Conservation (phyloP, 495 filamentous ascomycete genomes). For the Penicillium pancosmium region DNA sequence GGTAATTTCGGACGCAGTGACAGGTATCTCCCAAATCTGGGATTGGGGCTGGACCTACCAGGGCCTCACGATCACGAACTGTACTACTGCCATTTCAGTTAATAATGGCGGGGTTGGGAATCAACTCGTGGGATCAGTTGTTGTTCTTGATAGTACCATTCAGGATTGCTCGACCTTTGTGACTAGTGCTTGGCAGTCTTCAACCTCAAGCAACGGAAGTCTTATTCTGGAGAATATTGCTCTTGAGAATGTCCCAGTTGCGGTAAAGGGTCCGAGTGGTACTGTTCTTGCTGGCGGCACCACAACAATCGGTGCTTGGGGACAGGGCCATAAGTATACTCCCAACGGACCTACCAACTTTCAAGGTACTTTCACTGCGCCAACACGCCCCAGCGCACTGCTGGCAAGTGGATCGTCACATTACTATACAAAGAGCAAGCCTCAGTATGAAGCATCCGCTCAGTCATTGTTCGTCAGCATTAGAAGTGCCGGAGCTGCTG, state of each 20-base stretch:
- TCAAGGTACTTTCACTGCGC: conserved; percentile 41
- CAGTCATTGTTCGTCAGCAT: conserved; percentile 61
- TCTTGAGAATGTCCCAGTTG: conserved; percentile 61
- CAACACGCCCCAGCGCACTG: conserved; percentile 40
- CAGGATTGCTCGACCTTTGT: conserved; percentile 65
- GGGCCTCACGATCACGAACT: conserved; percentile 51
- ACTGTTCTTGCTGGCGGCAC: conserved; percentile 62
- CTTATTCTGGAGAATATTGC: conserved; percentile 70
- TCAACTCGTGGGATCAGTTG: conserved; percentile 49
- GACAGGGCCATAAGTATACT: conserved; percentile 55
- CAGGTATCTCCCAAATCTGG: conserved; percentile 63
- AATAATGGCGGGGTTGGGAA: conserved; percentile 35
- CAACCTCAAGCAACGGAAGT: conserved; percentile 51
- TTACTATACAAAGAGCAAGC: conserved; percentile 56
- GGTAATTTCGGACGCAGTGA: conserved; percentile 63
- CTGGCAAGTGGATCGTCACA: conserved; percentile 37
- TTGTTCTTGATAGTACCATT: conserved; percentile 60
- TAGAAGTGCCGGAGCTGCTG: conserved; percentile 59
- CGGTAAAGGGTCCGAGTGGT: conserved; percentile 56
- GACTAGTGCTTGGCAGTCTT: conserved; percentile 54
- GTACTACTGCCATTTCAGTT: conserved; percentile 54
- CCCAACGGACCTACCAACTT: conserved; percentile 44
- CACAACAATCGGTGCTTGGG: conserved; percentile 56
- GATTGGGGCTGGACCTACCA: conserved; percentile 62
- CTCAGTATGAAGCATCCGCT: conserved; percentile 55